Evolutionary conservation across 176 grass and related monocot genomes (phyloP).

Genomic region (Musa itinerans): DNA sequence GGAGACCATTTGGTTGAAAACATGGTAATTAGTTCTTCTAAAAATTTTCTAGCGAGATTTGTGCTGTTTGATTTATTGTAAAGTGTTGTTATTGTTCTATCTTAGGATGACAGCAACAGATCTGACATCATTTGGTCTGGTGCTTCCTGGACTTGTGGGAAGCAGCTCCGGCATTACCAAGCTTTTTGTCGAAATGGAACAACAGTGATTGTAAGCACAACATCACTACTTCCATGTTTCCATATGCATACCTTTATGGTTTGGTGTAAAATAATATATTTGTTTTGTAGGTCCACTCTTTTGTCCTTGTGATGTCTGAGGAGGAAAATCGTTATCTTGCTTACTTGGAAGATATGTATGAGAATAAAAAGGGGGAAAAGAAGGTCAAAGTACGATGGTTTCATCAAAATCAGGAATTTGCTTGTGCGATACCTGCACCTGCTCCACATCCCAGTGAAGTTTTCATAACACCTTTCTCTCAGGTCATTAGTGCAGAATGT

Average conservation of each 20-base stretch:
- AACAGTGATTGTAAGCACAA: slow-evolving; percentile 60
- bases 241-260: not conserved
- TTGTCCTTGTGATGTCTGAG: slow-evolving; percentile 88
- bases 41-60: not conserved
- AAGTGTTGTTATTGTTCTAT: not conserved
- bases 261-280: not conserved
- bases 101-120: slow-evolving; percentile 49
- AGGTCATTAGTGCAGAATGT: slow-evolving; percentile 99
- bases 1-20: slow-evolving; percentile 31
- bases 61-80: slow-evolving; percentile 3
- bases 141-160: slow-evolving; percentile 79
- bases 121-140: slow-evolving; percentile 96
- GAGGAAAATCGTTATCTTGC: slow-evolving; percentile 84
- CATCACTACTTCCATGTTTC: not conserved
- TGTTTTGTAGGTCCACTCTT: slow-evolving; percentile 65
- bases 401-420: slow-evolving; percentile 94
- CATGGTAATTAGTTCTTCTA: slow-evolving; percentile 36
- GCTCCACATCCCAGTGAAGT: slow-evolving; percentile 94
- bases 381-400: slow-evolving; percentile 99
- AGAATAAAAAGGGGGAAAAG: slow-evolving; percentile 93
- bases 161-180: slow-evolving; percentile 77
- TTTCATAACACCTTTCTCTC: slow-evolving; percentile 93
- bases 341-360: slow-evolving; percentile 99
- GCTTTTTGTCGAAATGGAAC: slow-evolving; percentile 76
- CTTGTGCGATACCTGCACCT: slow-evolving; percentile 76